A percentile compares a stretch with the other conserved stretches of the same genome.
Evolutionary conservation across 208 protist species (phyloP).

Genomic region (Vickermania ingenoplastis): DNA sequence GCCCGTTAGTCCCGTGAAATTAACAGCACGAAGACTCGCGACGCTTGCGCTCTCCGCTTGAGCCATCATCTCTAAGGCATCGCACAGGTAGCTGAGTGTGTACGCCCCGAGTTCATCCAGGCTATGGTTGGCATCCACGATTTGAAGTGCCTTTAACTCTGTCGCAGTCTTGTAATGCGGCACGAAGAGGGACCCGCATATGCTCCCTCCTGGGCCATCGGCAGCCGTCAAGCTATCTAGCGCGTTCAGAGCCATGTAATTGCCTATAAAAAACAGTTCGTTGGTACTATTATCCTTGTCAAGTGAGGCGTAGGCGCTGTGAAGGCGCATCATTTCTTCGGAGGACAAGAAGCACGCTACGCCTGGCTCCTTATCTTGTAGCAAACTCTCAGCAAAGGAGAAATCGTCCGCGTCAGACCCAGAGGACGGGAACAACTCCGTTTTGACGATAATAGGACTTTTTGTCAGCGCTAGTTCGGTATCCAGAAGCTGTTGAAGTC

Average conservation of each 20-base stretch:
- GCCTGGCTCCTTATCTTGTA: not conserved
- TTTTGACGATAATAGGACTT: slow-evolving; percentile 53
- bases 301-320: slow-evolving; percentile 6
- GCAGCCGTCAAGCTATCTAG: slow-evolving; percentile 24
- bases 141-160: slow-evolving; percentile 28
- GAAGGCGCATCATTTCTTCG: slow-evolving; percentile 37
- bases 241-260: slow-evolving; percentile 50
- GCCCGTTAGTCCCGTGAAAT: slow-evolving; percentile 64
- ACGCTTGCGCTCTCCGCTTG: slow-evolving; percentile 24
- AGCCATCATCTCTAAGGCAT: slow-evolving; percentile 51
- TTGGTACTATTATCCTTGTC: slow-evolving; percentile 10
- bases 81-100: slow-evolving; percentile 69
- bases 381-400: not conserved
- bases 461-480: slow-evolving; percentile 30
- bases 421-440: slow-evolving; percentile 10
- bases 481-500: slow-evolving; percentile 29
- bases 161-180: slow-evolving; percentile 37
- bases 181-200: slow-evolving; percentile 66
- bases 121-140: slow-evolving; percentile 17
- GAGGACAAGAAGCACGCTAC: slow-evolving; percentile 49
- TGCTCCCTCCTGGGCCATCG: slow-evolving; percentile 2
- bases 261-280: slow-evolving; percentile 55
- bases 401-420: not conserved
- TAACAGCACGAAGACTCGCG: slow-evolving; percentile 24
- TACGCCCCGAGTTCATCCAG: slow-evolving; percentile 76